These are phyloP conservation scores for Saccharomycopsis schoenii DNA, from an alignment of 805 yeast species.

Conservation along the genomic window DNA sequence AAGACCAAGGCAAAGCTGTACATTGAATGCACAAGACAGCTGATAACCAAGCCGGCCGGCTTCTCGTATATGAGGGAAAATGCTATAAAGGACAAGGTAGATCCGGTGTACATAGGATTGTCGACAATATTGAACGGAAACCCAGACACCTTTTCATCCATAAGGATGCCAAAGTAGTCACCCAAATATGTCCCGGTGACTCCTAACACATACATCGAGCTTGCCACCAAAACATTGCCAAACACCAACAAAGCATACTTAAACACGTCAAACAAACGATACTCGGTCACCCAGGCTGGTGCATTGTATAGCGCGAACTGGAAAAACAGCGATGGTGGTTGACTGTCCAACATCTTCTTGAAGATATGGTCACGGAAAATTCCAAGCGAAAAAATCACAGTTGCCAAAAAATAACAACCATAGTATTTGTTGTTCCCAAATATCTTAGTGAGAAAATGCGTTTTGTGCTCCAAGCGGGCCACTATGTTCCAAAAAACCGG, in stretches of 20 bases:
- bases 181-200: slow-evolving; percentile 95
- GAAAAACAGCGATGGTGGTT: slow-evolving; percentile 54
- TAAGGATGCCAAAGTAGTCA: slow-evolving; percentile 92
- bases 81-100: slow-evolving; percentile 81
- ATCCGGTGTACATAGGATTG: slow-evolving; percentile 97
- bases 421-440: slow-evolving; percentile 50
- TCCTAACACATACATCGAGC: slow-evolving; percentile 89
- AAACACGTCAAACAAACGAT: neutral
- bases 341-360: slow-evolving; percentile 60
- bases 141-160: slow-evolving; percentile 79
- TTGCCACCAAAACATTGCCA: slow-evolving; percentile 74
- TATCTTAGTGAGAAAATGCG: slow-evolving; percentile 64
- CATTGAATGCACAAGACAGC: slow-evolving; percentile 68
- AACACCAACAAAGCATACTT: slow-evolving; percentile 29
- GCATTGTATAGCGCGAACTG: slow-evolving; percentile 21
- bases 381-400: slow-evolving; percentile 78
- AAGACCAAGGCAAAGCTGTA: slow-evolving; percentile 74
- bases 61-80: slow-evolving; percentile 81
- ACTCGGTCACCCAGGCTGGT: neutral
- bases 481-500: slow-evolving; percentile 94
- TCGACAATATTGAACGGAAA: slow-evolving; percentile 89
- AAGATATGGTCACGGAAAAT: slow-evolving; percentile 68
- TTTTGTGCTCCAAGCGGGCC: slow-evolving; percentile 75
- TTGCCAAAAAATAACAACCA: slow-evolving; percentile 83
- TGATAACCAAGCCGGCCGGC: slow-evolving; percentile 75